Conservation (phyloP, 2,329 filamentous ascomycete genomes). For the Myrmaecium sp. region DNA sequence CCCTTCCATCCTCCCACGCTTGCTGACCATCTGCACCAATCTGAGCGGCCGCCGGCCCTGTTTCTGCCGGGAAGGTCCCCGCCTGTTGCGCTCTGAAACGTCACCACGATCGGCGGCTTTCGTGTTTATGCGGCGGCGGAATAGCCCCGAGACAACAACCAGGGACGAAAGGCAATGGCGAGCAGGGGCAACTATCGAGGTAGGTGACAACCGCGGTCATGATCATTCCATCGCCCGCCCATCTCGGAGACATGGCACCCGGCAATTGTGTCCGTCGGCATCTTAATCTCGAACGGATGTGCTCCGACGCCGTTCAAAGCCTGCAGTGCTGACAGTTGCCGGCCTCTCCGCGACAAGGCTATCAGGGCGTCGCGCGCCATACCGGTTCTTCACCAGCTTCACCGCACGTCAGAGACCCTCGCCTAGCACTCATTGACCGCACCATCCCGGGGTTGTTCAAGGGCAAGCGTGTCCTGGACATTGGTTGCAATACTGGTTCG, state of each 20-base stretch:
- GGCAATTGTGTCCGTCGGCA: constrained; percentile 3
- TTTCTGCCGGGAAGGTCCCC: too few relatives aligned
- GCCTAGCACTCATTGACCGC: constrained; percentile 15
- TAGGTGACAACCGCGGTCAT: constrained; percentile 4
- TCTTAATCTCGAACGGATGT: constrained; percentile 7
- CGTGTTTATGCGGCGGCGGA: too few relatives aligned
- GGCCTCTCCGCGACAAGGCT: constrained; percentile 12
- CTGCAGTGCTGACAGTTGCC: constrained; percentile 4
- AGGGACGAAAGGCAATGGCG: constrained; percentile 9
- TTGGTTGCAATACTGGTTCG: constrained; percentile 23
- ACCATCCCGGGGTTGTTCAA: constrained; percentile 18
- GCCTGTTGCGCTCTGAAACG: too few relatives aligned
- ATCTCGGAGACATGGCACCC: too few relatives aligned
- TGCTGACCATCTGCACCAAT: too few relatives aligned
- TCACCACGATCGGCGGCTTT: too few relatives aligned
- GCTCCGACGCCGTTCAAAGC: constrained; percentile 3
- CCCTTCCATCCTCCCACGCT: too few relatives aligned
- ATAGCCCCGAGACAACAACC: constrained; percentile 5
- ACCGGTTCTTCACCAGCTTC: constrained; percentile 14
- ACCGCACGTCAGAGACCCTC: constrained; percentile 20
- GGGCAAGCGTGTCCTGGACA: constrained; percentile 19
- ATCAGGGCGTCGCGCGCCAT: constrained; percentile 18
- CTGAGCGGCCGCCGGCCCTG: too few relatives aligned
- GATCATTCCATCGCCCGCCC: not conserved
- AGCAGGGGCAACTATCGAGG: constrained; percentile 16